Percentiles rank a stretch among this genome's conserved stretches.
Evolutionary conservation across 177 flowering plant species (phyloP).

Genomic region (Vitis hybrid): DNA sequence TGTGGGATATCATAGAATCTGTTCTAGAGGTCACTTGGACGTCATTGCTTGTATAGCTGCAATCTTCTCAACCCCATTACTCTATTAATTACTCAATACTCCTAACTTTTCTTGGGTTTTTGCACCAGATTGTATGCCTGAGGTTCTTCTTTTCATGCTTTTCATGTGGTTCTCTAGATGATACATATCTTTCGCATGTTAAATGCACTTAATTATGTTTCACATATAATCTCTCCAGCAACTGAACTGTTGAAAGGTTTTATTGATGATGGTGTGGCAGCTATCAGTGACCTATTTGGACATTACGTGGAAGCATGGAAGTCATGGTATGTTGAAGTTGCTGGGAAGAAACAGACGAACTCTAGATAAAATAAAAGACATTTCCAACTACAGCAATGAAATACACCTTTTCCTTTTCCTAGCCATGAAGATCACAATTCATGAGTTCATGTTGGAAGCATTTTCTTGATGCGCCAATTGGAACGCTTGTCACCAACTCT

Average conservation of each 20-base stretch:
- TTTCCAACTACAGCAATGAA: conserved; percentile 13
- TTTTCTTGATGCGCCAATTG: conserved; percentile 8
- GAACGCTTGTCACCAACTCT: background rate
- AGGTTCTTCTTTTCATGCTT: no score
- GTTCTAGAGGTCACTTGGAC: no score
- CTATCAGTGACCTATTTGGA: conserved; percentile 56
- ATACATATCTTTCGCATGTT: no score
- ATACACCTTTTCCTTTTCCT: conserved; percentile 5
- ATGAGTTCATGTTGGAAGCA: conserved; percentile 1
- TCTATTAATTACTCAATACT: no score
- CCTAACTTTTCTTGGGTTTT: no score
- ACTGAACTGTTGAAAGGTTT: conserved; percentile 1
- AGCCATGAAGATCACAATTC: background rate
- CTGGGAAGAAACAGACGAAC: conserved; percentile 33
- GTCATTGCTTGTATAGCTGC: no score
- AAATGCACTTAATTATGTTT: background rate
- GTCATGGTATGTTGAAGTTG: conserved; percentile 66
- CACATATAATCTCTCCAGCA: background rate
- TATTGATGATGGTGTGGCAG: conserved; percentile 40
- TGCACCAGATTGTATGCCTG: no score
- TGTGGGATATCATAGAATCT: no score
- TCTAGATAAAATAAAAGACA: no score
- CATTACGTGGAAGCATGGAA: conserved; percentile 83
- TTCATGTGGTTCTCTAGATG: no score
- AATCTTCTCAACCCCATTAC: no score